A percentile compares a stretch with the other conserved stretches of the same genome.
Evolutionary conservation across 805 yeast genomes (phyloP).

Genomic region (Cyberlindnera mississippiensis): DNA sequence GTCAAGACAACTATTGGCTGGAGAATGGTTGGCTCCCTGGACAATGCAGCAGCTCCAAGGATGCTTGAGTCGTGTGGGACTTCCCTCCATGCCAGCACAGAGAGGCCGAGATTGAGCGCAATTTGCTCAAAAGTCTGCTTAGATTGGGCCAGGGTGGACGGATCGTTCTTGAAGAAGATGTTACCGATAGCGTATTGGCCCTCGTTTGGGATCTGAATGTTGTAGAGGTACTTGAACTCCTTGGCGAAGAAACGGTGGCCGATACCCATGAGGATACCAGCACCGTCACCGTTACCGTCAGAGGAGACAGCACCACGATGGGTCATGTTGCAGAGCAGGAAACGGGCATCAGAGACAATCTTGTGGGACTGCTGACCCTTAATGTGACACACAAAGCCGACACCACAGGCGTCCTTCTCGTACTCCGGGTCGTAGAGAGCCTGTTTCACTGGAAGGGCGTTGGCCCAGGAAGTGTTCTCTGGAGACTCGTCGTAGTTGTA

Average conservation of each 20-base stretch:
- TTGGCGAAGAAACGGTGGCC: slow-evolving; percentile 85
- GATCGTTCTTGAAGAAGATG: slow-evolving; percentile 85
- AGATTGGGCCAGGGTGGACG: slow-evolving; percentile 62
- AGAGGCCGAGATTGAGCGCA: slow-evolving; percentile 70
- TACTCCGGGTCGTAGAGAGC: slow-evolving; percentile 91
- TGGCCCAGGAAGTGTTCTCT: slow-evolving; percentile 88
- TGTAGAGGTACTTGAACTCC: slow-evolving; percentile 73
- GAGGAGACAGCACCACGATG: slow-evolving; percentile 98
- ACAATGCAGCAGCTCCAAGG: slow-evolving; percentile 89
- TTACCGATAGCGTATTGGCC: slow-evolving; percentile 97
- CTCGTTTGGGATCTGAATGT: slow-evolving; percentile 62
- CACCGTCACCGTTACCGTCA: slow-evolving; percentile 99
- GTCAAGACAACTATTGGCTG: slow-evolving; percentile 88
- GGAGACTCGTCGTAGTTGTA: slow-evolving; percentile 66
- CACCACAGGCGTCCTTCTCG: slow-evolving; percentile 98
- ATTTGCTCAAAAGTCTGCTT: slow-evolving; percentile 75
- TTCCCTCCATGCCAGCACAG: slow-evolving; percentile 89
- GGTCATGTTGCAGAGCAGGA: slow-evolving; percentile 92
- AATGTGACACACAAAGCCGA: slow-evolving; percentile 93
- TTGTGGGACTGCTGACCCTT: slow-evolving; percentile 86
- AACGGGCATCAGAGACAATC: slow-evolving; percentile 86
- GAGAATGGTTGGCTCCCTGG: slow-evolving; percentile 85
- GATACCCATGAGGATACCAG: slow-evolving; percentile 90
- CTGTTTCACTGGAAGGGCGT: slow-evolving; percentile 76
- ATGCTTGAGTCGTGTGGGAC: slow-evolving; percentile 95